These are phyloP conservation scores for Candida ipomoeae DNA, from an alignment of 805 yeast genomes.

Conservation along the genomic window DNA sequence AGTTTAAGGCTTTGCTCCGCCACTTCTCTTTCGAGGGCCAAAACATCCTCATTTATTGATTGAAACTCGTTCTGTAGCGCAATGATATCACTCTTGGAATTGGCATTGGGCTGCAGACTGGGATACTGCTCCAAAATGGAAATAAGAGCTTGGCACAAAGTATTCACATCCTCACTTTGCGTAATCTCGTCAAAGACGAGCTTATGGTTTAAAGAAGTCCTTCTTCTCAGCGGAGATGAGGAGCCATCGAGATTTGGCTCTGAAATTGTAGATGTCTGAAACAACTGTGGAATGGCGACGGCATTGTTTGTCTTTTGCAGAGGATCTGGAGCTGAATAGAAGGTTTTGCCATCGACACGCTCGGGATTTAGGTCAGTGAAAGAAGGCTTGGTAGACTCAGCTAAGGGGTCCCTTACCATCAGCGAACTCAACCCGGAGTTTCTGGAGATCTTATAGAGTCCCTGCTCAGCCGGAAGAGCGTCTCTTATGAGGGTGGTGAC, in stretches of 20 bases:
- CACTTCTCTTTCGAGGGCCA: slow-evolving; percentile 39
- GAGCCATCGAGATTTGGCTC: slow-evolving; percentile 4
- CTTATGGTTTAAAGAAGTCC: slow-evolving; percentile 5
- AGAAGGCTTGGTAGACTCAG: background rate
- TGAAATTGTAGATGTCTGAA: background rate
- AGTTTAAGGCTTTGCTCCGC: slow-evolving; percentile 43
- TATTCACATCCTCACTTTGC: slow-evolving; percentile 37
- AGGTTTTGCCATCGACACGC: slow-evolving; percentile 48
- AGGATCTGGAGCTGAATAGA: slow-evolving; percentile 30
- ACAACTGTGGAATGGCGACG: slow-evolving; percentile 25
- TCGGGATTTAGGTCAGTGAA: slow-evolving; percentile 19
- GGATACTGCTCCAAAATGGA: slow-evolving; percentile 10
- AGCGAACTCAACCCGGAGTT: slow-evolving; percentile 25
- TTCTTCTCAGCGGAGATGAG: slow-evolving; percentile 16
- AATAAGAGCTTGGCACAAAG: slow-evolving; percentile 28
- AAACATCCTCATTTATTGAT: slow-evolving; percentile 34
- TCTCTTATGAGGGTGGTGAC: slow-evolving; percentile 59
- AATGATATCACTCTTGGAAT: background rate
- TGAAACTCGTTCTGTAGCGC: slow-evolving; percentile 32
- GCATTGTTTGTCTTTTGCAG: slow-evolving; percentile 27
- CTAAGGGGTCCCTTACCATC: background rate
- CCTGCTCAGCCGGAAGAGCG: slow-evolving; percentile 49
- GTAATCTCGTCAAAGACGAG: slow-evolving; percentile 9
- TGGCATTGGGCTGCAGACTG: slow-evolving; percentile 1
- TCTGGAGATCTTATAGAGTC: slow-evolving; percentile 43